Base-by-base conservation (phyloP, 2,329 filamentous ascomycete species). In the Lachnellula arida region DNA sequence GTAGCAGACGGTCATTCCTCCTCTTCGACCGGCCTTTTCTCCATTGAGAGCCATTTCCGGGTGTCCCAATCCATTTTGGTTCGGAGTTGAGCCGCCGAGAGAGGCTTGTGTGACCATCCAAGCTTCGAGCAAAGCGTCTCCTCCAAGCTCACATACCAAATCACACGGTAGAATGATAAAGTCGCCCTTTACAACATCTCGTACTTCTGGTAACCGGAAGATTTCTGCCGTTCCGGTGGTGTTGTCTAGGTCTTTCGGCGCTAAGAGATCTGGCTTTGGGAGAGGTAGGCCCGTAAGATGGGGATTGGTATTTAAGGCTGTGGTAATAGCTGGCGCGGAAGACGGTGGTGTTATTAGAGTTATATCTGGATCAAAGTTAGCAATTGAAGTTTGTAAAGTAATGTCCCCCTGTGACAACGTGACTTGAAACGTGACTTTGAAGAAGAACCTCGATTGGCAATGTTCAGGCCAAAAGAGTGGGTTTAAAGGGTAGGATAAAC, bases 161-260 rank as follows among this genome's bases (percentile, higher is more conserved):
- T 99, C 94, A 72, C 94, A 99, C 0, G 94, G 93, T 4, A 99
- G 77, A 3, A 97, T 83, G 25, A 97, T 76, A 68, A 99, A 97
- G 73, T 99, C 91, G 12, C 85, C 84, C 53, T 83, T 91, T 65
- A 99, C 84, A 7, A 85, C 79, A n/a, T 79, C 78, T 68, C 88
- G 86, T 46, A 97, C 84, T 70, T 96, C 89, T 0, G 89, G 87
- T 8, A 96, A 78, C 9, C 92, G 84, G 51, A 99, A 81, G 19
- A 97, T 85, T 67, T 96, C 88, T 7, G 90, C 92, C 6, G 94
- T 97, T 51, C 91, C 91, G 0, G 88, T 96, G 57, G 89, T 94
- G 67, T 91, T 85, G 49, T 89, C 86, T 35, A 97, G 78, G 43
- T 82, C 85, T 64, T 79, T 75, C 1, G 93, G 93, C 0, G 91